These are phyloP conservation scores for Peniophora sp. DNA, from an alignment of 1,284 basidiomycete genomes.

Conservation along the genomic window DNA sequence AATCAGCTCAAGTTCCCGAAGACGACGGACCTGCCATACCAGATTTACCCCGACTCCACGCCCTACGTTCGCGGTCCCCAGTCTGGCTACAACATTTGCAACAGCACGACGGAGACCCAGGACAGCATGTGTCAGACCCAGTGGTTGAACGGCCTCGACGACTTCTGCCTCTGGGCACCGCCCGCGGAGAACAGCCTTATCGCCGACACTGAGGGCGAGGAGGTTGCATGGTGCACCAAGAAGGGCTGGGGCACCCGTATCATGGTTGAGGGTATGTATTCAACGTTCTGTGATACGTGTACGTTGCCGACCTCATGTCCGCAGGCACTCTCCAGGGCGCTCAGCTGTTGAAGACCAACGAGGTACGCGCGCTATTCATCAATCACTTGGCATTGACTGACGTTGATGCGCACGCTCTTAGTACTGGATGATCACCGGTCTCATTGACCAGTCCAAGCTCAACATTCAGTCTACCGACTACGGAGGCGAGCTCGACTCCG, in stretches of 20 bases:
- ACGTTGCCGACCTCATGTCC: constrained; percentile 34
- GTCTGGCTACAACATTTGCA: constrained; percentile 62
- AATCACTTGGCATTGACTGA: constrained; percentile 6
- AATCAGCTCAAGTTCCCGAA: constrained; percentile 44
- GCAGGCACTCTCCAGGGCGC: constrained; percentile 56
- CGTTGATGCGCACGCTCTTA: constrained; percentile 25
- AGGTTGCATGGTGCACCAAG: constrained; percentile 71
- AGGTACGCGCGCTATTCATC: neutral
- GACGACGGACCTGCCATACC: constrained; percentile 45
- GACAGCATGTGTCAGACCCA: constrained; percentile 59
- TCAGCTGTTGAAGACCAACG: constrained; percentile 50
- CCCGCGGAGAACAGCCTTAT: constrained; percentile 38
- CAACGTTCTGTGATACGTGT: too few species aligned
- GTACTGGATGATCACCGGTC: constrained; percentile 62
- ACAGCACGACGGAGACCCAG: constrained; percentile 55
- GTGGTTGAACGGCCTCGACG: constrained; percentile 45
- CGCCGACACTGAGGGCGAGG: constrained; percentile 58
- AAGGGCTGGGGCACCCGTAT: constrained; percentile 61
- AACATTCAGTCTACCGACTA: constrained; percentile 47
- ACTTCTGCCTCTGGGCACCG: constrained; percentile 62
- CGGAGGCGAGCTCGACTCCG: constrained; percentile 64
- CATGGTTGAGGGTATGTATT: neutral
- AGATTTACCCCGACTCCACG: constrained; percentile 40
- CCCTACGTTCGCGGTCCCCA: constrained; percentile 44
- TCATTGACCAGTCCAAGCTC: constrained; percentile 52